Evolutionary conservation across 192 early-diverging fungal genomes (phyloP), one percentile per base, ranked within the genome.

Genomic region (Entomortierella parvispora): DNA sequence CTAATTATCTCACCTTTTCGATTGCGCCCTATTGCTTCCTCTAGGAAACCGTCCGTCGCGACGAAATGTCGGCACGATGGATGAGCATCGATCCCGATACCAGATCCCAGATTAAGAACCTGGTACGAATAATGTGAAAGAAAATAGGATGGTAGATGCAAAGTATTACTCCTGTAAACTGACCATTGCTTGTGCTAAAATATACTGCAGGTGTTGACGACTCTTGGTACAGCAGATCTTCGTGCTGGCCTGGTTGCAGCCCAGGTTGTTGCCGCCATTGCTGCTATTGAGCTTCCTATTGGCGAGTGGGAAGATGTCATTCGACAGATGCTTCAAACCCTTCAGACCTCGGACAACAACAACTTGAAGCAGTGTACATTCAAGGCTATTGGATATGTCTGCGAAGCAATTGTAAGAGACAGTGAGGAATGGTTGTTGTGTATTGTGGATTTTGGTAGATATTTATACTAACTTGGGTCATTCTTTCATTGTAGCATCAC

Each of bases 331-430:
- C 81, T 98, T 33, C 83, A 92, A 15, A 95, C 93, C 65, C 82
- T 97, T 17, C 83, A 75, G 50, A 82, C 84, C 18, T 80, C 91
- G 14, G 84, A 88, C 47, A 94, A 90, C 71, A 80, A 83, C 55
- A 84, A 85, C 78, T 78, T 96, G 50, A 93, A 92, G 67, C 87
- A 93, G 69, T 83, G 90, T 50, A 91, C 94, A 34, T 84, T 99
- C 57, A 90, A 95, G 62, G 83, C 96, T 20, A 90, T 99, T 69
- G 98, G 98, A 65, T 97, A 89, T 63, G 90, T 97, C 53, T 99
- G 97, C 85, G 97, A 99, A 82, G 71, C 85, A 18, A 92, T 94
- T 37, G 91, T 93, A 85, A 63, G 89, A 80, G 23, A 20, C 20
- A 4, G 22, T 10, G n/a, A 37, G 31, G 14, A 47, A 20, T n/a